Evolutionary conservation across 495 filamentous ascomycete species (phyloP).

Genomic region (Cladorrhinum samala): DNA sequence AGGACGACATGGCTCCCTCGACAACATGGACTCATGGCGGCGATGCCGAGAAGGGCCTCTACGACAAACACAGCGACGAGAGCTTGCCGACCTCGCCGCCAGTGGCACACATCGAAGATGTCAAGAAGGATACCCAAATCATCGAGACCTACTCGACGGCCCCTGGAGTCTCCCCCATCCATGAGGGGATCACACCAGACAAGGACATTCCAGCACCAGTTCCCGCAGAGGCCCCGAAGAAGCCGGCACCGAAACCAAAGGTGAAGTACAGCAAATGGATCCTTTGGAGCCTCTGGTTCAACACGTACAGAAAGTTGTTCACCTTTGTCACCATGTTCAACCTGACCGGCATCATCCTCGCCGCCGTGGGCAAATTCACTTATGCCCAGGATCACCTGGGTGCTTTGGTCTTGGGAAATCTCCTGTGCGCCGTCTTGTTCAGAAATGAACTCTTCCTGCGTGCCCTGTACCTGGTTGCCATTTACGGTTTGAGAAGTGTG

Average conservation of each 20-base stretch:
- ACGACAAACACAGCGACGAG: conserved; percentile 27
- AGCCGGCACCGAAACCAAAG: conserved; percentile 18
- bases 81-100: conserved; percentile 18
- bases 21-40: conserved; percentile 24
- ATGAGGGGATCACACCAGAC: conserved; percentile 32
- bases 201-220: conserved; percentile 1
- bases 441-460: conserved; percentile 39
- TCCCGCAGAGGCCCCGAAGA: not conserved
- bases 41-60: conserved; percentile 38
- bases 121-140: conserved; percentile 12
- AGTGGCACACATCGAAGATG: conserved; percentile 22
- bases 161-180: conserved; percentile 22
- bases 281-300: conserved; percentile 40
- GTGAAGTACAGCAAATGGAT: conserved; percentile 31
- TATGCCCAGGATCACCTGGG: conserved; percentile 40
- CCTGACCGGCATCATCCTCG: conserved; percentile 34
- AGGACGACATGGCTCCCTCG: not conserved
- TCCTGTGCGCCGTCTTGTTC: conserved; percentile 38
- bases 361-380: conserved; percentile 28
- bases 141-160: conserved; percentile 22
- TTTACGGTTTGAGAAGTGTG: conserved; percentile 38
- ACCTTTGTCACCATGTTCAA: conserved; percentile 36
- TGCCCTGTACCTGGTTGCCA: conserved; percentile 34
- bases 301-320: conserved; percentile 44
- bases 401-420: conserved; percentile 38